Evolutionary conservation across 2,329 filamentous ascomycete genomes (phyloP), one percentile per base, ranked within the genome.

Genomic region (Colletotrichum musicola): DNA sequence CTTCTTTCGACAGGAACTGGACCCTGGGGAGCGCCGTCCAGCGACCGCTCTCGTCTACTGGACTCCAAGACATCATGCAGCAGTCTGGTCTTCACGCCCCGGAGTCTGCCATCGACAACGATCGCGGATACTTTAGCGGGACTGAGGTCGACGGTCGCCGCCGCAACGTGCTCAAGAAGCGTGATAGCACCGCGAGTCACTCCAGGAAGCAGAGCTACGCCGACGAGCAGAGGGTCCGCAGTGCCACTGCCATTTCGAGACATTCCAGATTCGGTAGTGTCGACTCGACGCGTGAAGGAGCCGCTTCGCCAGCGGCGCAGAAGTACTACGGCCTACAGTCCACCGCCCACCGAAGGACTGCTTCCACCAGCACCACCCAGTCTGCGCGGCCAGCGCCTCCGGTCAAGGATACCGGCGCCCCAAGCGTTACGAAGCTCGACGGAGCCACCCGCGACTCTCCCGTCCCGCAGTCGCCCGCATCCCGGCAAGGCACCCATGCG

Each of bases 51-150:
- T 89, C 87, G 4, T 87, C 86, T 3, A 80, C 85, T 16, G 86
- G 85, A 14, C 74, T 85, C 38, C 82, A 85, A 35, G 85, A 87
- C 61, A 73, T 81, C 6, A 60, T 81, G 56, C 77, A 79, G 22
- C 75, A 75, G 22, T 80, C 82, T 1, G 75, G 75, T 14, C 67
- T 75, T 14, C 77, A 81, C 13, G 74, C 81, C 14, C 83, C 83
- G 70, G 85, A 88, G 68, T 83, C 83, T 9, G 81, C 82, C 16
- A 79, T 83, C 25, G 93, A 97, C 69, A 79, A 93, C 16, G 96
- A 98, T 75, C 89, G 94, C 42, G 95, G 95, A 25, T 98, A 98
- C 79, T 97, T 98, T 76, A 98, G 95, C 7, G 94, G 95, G 3
- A 92, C 92, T 16, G 95, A 98, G 75, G 84, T 90, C 12, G 94